These are phyloP conservation scores for Lunularia cruciata DNA, from an alignment of 225 moss, liverwort and hornwort genomes.

Conservation along the genomic window DNA sequence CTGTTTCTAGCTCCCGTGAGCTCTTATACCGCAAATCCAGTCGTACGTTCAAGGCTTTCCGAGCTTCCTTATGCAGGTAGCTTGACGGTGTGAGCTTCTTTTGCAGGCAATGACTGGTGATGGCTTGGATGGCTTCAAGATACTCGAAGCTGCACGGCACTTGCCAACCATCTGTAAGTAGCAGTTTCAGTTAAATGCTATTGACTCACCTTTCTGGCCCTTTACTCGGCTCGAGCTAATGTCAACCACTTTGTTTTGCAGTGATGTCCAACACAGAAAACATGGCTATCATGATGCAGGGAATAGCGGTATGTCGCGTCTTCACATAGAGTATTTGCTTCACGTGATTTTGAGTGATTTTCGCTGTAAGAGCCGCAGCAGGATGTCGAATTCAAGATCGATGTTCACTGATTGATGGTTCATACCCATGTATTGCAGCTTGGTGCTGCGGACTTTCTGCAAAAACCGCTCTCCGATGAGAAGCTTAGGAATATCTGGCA, in stretches of 20 bases:
- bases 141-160: conserved; percentile 42
- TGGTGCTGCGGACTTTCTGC: conserved; percentile 50
- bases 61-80: neutral
- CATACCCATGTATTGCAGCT: conserved; percentile 28
- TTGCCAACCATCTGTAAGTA: conserved; percentile 47
- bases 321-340: neutral
- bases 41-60: neutral
- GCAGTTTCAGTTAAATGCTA: neutral
- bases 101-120: conserved; percentile 48
- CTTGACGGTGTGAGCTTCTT: neutral
- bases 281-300: conserved; percentile 53
- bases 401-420: neutral
- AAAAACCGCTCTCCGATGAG: conserved; percentile 51
- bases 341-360: neutral
- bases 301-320: conserved; percentile 39
- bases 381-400: neutral
- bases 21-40: neutral
- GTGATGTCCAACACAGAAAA: conserved; percentile 52
- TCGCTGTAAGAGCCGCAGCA: neutral
- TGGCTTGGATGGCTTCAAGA: conserved; percentile 39
- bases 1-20: neutral
- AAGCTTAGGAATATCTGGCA: conserved; percentile 51
- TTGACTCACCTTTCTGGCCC: neutral
- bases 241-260: conserved; percentile 18
- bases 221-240: too few species aligned